These are phyloP conservation scores for Nissolia schottii DNA, from an alignment of 306 rosid species.

Conservation along the genomic window DNA sequence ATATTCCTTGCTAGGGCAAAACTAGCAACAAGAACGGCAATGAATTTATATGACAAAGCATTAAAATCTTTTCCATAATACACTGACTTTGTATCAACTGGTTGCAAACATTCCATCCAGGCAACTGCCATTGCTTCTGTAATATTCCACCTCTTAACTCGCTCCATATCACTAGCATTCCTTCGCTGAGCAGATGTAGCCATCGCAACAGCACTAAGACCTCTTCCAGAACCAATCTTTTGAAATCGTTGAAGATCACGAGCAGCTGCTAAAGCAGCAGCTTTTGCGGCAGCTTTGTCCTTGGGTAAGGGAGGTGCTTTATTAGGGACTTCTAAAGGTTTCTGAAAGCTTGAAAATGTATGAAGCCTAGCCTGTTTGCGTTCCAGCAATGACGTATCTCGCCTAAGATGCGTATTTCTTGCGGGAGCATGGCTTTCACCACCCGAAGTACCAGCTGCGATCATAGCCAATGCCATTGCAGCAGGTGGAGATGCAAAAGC, in stretches of 20 bases:
- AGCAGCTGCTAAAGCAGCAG: conserved; percentile 94
- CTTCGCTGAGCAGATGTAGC: conserved; percentile 97
- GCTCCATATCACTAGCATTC: conserved; percentile 76
- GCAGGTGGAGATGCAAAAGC: conserved; percentile 99
- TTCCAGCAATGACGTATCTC: conserved; percentile 82
- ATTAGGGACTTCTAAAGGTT: conserved; percentile 57
- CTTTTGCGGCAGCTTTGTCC: conserved; percentile 94
- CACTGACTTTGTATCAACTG: conserved; percentile 90
- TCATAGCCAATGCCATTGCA: conserved; percentile 98
- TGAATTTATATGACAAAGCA: conserved; percentile 81
- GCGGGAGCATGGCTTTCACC: conserved; percentile 65
- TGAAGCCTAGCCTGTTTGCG: conserved; percentile 73
- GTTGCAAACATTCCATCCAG: conserved; percentile 97
- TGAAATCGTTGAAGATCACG: conserved; percentile 86
- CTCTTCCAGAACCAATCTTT: conserved; percentile 95
- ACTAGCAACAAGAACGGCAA: conserved; percentile 96
- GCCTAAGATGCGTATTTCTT: conserved; percentile 57
- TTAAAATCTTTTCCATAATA: conserved; percentile 93
- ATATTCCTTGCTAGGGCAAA: conserved; percentile 93
- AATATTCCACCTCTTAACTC: conserved; percentile 82
- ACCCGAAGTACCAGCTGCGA: conserved; percentile 98
- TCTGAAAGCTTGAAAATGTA: conserved; percentile 92
- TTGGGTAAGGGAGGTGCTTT: conserved; percentile 68
- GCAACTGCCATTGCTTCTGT: conserved; percentile 99
- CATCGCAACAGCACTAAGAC: conserved; percentile 99